Conservation (phyloP, 169 alveolate species). For the Plasmodium billcollinsi region DNA sequence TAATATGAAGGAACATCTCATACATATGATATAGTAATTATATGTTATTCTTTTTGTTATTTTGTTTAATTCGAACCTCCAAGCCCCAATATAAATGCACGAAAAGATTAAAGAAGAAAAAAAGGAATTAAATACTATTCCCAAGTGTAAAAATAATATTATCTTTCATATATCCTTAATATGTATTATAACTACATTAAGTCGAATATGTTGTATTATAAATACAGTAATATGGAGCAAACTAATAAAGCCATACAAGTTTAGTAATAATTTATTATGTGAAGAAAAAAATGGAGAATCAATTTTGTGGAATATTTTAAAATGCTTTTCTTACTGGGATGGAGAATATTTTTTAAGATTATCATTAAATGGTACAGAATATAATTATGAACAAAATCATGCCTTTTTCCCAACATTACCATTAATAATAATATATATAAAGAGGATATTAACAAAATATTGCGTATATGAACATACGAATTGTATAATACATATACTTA, state of each 20-base stretch:
- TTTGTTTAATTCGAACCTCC: too few relatives aligned
- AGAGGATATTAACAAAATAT: slow-evolving; percentile 1
- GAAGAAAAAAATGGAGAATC: background rate
- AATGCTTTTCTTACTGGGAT: slow-evolving; percentile 76
- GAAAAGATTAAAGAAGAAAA: background rate
- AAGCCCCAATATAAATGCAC: background rate
- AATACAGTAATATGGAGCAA: slow-evolving; percentile 58
- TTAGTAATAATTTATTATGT: slow-evolving; percentile 51
- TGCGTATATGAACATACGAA: background rate
- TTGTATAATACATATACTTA: slow-evolving; percentile 24
- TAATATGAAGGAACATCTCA: too few relatives aligned
- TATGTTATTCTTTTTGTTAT: too few relatives aligned
- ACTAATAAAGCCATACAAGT: slow-evolving; percentile 47
- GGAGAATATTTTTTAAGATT: slow-evolving; percentile 83
- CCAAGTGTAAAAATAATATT: background rate
- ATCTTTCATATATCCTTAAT: background rate
- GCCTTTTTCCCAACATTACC: slow-evolving; percentile 87
- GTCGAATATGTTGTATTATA: slow-evolving; percentile 18
- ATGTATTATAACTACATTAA: background rate
- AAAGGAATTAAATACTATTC: background rate
- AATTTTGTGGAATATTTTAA: slow-evolving; percentile 33
- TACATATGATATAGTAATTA: too few relatives aligned
- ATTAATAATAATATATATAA: slow-evolving; percentile 39
- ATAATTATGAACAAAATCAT: slow-evolving; percentile 80
- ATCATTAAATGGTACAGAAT: slow-evolving; percentile 79